These are phyloP conservation scores for Diaporthe helianthi DNA, from an alignment of 2,329 filamentous ascomycete species.

Conservation along the genomic window DNA sequence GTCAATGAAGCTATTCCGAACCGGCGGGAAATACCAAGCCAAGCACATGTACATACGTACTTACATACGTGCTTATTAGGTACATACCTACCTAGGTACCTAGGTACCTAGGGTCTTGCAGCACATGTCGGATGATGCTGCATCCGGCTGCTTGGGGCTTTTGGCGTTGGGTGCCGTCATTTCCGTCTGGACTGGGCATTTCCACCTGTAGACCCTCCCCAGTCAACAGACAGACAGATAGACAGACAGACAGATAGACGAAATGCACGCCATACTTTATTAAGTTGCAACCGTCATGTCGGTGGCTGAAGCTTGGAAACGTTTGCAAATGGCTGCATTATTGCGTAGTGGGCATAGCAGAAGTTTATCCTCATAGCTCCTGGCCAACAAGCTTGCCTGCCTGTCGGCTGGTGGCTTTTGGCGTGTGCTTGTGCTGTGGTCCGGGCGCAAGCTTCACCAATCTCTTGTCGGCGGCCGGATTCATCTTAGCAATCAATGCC, in stretches of 20 bases:
- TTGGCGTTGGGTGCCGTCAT: slow-evolving; percentile 7
- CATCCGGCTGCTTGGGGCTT: neutral
- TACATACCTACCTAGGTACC: no score
- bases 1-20: neutral
- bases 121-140: neutral
- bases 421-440: neutral
- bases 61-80: no score
- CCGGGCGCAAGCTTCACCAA: slow-evolving; percentile 10
- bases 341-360: neutral
- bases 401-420: neutral
- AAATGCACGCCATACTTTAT: neutral
- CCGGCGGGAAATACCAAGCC: neutral
- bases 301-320: slow-evolving; percentile 4
- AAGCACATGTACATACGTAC: neutral
- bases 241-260: neutral
- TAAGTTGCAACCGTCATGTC: slow-evolving; percentile 15
- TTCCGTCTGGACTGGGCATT: neutral
- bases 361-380: neutral
- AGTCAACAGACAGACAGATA: neutral
- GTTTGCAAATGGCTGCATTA: neutral
- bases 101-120: neutral
- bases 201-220: neutral
- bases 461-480: neutral
- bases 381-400: neutral
- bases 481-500: slow-evolving; percentile 21